Percentiles rank a stretch among this genome's conserved stretches.
Evolutionary conservation across 768 basidiomycete species (phyloP).

Genomic region (Suillus plorans): DNA sequence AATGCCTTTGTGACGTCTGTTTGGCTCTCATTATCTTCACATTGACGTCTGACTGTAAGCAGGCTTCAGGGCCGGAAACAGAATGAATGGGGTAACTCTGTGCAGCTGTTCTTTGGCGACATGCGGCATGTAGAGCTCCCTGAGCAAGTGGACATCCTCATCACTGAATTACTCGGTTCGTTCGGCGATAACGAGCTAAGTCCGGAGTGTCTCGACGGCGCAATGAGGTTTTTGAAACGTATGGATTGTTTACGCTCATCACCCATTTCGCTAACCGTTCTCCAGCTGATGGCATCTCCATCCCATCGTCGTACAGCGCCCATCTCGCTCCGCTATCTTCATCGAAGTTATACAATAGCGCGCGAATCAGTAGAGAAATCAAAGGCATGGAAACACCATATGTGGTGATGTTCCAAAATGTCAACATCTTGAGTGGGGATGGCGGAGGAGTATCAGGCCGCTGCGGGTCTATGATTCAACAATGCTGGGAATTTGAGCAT

Average conservation of each 20-base stretch:
- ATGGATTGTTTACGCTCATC: conserved; percentile 8
- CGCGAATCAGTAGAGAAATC: conserved; percentile 59
- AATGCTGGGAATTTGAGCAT: conserved; percentile 98
- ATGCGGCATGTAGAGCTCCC: conserved; percentile 86
- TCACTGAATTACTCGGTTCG: conserved; percentile 94
- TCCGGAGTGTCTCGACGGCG: conserved; percentile 97
- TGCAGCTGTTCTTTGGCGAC: conserved; percentile 88
- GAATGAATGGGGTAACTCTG: conserved; percentile 79
- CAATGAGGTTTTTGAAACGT: conserved; percentile 92
- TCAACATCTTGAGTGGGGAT: conserved; percentile 83
- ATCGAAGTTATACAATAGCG: conserved; percentile 88
- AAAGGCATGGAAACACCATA: conserved; percentile 93
- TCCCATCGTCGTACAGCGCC: conserved; percentile 94
- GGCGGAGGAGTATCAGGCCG: conserved; percentile 58
- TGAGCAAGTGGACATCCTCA: conserved; percentile 87
- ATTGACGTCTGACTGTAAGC: conserved; percentile 15
- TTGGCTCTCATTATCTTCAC: conserved; percentile 11
- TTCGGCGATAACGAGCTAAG: conserved; percentile 99
- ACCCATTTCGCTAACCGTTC: conserved; percentile 14
- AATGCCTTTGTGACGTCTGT: conserved; percentile 93
- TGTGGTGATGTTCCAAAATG: conserved; percentile 97
- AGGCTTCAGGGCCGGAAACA: conserved; percentile 84
- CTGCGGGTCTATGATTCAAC: conserved; percentile 84
- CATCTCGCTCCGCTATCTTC: conserved; percentile 94
- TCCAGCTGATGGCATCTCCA: conserved; percentile 89